Evolutionary conservation across 2,329 filamentous ascomycete species (phyloP), one percentile per base, ranked within the genome.

Genomic region (Kalaharituber pfeilii): DNA sequence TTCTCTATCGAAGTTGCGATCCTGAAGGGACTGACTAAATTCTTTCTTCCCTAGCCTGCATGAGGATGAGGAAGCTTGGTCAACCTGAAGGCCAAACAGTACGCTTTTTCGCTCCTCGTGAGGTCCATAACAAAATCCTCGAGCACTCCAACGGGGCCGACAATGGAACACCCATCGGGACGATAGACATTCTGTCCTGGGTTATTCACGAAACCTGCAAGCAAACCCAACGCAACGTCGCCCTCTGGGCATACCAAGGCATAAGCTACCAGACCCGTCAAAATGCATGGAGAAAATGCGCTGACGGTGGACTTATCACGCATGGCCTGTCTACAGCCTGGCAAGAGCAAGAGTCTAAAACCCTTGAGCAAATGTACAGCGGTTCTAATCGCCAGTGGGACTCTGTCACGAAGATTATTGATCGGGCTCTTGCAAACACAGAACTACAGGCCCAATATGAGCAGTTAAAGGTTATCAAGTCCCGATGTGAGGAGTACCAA

Each of bases 401-500:
- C 30, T 39, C 15, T n/a, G n/a, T 33, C 50, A 39, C 49, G 7
- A 29, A 29, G 13, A 29, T 7, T 25, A 33, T n/a, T 33, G 45
- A 20, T 22, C n/a, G n/a, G 29, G 8, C 29, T 33, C n/a, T 8
- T 8, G 29, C n/a, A n/a, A 33, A 33, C 29, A 8, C 29, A 44
- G 27, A 24, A 5, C 29, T 47, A 3, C 22, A 56, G 42, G 27
- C n/a, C 9, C 18, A 50, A 2, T 20, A 51, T 5, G 5, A 7
- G 2, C 64, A 66, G 4, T 56, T 64, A 42, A 53, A 62, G 5
- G 20, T 39, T 18, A 70, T 72, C 50, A 42, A 53, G 9, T 39
- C 57, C 2, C 68, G 68, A 25, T 73, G 71, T 54, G 50, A 56
- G 0, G 63, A 71, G 8, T 71, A 73, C 52, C 64, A 63, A 0